Conservation (phyloP, 2,329 filamentous ascomycete species). For the Geosmithia flava region DNA sequence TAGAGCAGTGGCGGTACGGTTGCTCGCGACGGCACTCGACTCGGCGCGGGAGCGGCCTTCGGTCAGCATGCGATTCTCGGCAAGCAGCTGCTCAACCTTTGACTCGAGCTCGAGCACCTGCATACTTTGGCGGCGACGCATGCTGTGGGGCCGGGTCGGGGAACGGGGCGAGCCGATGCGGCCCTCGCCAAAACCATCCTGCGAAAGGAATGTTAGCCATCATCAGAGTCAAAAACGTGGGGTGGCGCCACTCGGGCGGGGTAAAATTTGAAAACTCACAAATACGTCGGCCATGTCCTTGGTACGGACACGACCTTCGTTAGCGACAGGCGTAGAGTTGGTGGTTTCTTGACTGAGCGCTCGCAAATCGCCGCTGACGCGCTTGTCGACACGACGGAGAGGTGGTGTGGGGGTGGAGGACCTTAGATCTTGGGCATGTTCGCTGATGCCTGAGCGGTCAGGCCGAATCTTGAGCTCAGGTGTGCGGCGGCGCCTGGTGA, state of each 20-base stretch:
- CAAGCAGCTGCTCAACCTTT: conserved; percentile 69
- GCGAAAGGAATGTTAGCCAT: conserved; percentile 12
- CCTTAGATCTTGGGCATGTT: conserved; percentile 11
- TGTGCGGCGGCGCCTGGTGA: conserved; percentile 32
- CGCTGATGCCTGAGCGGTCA: conserved; percentile 44
- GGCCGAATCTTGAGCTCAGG: conserved; percentile 46
- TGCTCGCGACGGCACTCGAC: conserved; percentile 34
- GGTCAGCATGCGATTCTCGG: conserved; percentile 71
- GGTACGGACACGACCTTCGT: conserved; percentile 74
- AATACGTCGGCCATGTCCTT: conserved; percentile 89
- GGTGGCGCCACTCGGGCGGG: neutral
- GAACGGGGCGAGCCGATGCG: conserved; percentile 78
- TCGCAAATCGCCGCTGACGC: conserved; percentile 62
- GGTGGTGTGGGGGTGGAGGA: conserved; percentile 45
- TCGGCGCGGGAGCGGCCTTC: conserved; percentile 63
- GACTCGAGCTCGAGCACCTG: conserved; percentile 87
- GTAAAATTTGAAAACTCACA: conserved; percentile 47
- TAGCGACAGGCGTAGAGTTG: conserved; percentile 55
- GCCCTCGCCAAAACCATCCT: conserved; percentile 93
- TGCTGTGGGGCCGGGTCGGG: conserved; percentile 85
- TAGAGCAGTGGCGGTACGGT: conserved; percentile 57
- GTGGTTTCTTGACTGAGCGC: conserved; percentile 23
- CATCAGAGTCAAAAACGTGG: neutral
- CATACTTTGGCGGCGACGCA: conserved; percentile 96
- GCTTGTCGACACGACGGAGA: conserved; percentile 55